Evolutionary conservation across 2,329 filamentous ascomycete genomes (phyloP), one percentile per base, ranked within the genome.

Genomic region (Aspergillus glaucus): DNA sequence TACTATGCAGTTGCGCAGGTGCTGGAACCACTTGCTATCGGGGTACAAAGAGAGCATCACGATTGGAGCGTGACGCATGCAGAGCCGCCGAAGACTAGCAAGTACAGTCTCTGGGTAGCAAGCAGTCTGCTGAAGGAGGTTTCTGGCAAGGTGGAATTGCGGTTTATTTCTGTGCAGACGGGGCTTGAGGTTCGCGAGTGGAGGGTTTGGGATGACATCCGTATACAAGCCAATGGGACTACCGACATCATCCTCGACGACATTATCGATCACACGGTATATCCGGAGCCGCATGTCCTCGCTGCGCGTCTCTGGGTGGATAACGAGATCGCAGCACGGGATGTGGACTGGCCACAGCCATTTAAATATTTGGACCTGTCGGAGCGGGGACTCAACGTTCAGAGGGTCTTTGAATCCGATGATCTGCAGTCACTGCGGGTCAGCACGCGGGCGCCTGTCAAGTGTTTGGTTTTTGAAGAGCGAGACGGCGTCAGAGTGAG

Each of bases 41-140:
- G 77, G 1, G 76, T 81, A 30, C 77, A 76, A 56, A 71, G 79
- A n/a, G 75, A 74, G 46, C 79, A 82, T 56, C 74, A 79, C 54
- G 79, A 81, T 60, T 81, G 79, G 79, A 80, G 78, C 54, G 76
- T 81, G 3, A 75, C 77, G 34, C 79, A 82, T 62, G 78, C 78
- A 7, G 72, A 77, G 42, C 76, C 79, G 21, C 75, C 78, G 4
- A 75, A 74, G 51, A 72, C 66, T 3, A 78, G 75, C 61, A 70
- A 74, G 34, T 81, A 74, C 58, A 75, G 80, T 55, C 65, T 80
- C 46, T 82, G 79, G 79, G 72, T 79, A n/a, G 74, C 74, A 5
- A 80, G 76, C 62, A 77, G 69, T 53, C 67, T 67, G n/a, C 60
- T 59, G n/a, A 53, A 61, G 9, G 54, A 62, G 2, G 44, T 65